Evolutionary conservation across 495 filamentous ascomycete species (phyloP).

Genomic region (Coniosporium apollinis): DNA sequence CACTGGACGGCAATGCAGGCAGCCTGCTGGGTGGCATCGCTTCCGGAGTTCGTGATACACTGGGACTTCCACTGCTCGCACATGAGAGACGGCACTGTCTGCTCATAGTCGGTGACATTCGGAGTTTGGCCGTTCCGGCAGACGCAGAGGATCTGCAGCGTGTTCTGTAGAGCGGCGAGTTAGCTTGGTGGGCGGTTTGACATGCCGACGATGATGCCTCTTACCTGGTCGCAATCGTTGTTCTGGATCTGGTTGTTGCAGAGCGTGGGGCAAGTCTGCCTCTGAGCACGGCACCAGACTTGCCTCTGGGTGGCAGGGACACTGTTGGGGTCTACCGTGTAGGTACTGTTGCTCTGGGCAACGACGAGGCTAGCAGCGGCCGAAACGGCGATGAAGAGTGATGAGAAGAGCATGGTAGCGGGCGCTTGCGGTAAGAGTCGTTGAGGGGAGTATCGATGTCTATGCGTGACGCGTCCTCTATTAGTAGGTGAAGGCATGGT

Average conservation of each 20-base stretch:
- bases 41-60: slow-evolving; percentile 32
- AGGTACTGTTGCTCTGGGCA: slow-evolving; percentile 19
- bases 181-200: not conserved
- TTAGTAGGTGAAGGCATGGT: too few species aligned
- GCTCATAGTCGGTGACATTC: slow-evolving; percentile 33
- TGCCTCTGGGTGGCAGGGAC: slow-evolving; percentile 7
- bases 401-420: slow-evolving; percentile 24
- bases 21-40: slow-evolving; percentile 28
- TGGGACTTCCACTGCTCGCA: slow-evolving; percentile 33
- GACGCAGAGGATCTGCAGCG: slow-evolving; percentile 35
- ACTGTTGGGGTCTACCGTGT: slow-evolving; percentile 11
- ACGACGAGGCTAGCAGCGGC: slow-evolving; percentile 19
- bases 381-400: slow-evolving; percentile 18
- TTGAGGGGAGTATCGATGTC: slow-evolving; percentile 5
- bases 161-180: slow-evolving; percentile 19
- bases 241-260: slow-evolving; percentile 17
- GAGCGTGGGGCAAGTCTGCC: slow-evolving; percentile 21
- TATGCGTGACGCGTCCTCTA: too few species aligned
- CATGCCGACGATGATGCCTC: too few species aligned
- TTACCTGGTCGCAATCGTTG: slow-evolving; percentile 22
- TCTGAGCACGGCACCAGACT: slow-evolving; percentile 21
- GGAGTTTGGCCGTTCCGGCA: slow-evolving; percentile 36
- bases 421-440: too few species aligned
- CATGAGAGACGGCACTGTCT: slow-evolving; percentile 40
- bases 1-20: slow-evolving; percentile 28